phyloP scores from a whole-genome alignment of 768 basidiomycete genomes.

The Hygrophorus pudorinus region DNA sequence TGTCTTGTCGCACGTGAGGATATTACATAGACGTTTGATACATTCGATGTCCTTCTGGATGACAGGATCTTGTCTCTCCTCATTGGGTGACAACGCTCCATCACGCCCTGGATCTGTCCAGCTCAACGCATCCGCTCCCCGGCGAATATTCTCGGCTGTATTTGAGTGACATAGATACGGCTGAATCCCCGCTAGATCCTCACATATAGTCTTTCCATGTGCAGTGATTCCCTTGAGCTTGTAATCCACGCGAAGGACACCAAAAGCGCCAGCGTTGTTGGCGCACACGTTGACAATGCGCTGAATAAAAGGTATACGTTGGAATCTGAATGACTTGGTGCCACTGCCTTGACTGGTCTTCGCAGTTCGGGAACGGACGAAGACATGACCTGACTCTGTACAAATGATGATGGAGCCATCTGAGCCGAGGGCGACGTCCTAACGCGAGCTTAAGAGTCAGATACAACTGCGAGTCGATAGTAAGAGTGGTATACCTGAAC shows the following conservation, averaged over 20 bases:
- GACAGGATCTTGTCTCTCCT: background rate
- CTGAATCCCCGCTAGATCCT: slow-evolving; percentile 56
- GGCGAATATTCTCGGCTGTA: background rate
- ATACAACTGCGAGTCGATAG: background rate
- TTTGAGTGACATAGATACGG: slow-evolving; percentile 40
- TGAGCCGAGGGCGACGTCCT: slow-evolving; percentile 84
- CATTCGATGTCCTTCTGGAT: slow-evolving; percentile 24
- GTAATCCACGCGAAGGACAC: slow-evolving; percentile 71
- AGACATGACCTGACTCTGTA: slow-evolving; percentile 92
- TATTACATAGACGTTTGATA: slow-evolving; percentile 23
- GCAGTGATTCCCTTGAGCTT: slow-evolving; percentile 44
- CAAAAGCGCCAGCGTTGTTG: slow-evolving; percentile 83
- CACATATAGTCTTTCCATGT: slow-evolving; percentile 43
- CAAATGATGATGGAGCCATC: slow-evolving; percentile 88
- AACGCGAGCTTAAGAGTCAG: slow-evolving; percentile 1
- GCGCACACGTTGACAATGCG: slow-evolving; percentile 79
- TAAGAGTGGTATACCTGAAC: slow-evolving; percentile 43
- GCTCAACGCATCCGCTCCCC: background rate
- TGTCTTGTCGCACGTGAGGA: slow-evolving; percentile 20
- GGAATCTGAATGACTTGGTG: slow-evolving; percentile 62
- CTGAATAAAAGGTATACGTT: slow-evolving; percentile 71
- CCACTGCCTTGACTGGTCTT: slow-evolving; percentile 17
- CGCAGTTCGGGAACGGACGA: slow-evolving; percentile 58
- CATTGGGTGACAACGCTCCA: background rate
- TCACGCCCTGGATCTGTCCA: background rate